Evolutionary conservation across 2,329 filamentous ascomycete species (phyloP).

Genomic region (Diaporthe destruens): DNA sequence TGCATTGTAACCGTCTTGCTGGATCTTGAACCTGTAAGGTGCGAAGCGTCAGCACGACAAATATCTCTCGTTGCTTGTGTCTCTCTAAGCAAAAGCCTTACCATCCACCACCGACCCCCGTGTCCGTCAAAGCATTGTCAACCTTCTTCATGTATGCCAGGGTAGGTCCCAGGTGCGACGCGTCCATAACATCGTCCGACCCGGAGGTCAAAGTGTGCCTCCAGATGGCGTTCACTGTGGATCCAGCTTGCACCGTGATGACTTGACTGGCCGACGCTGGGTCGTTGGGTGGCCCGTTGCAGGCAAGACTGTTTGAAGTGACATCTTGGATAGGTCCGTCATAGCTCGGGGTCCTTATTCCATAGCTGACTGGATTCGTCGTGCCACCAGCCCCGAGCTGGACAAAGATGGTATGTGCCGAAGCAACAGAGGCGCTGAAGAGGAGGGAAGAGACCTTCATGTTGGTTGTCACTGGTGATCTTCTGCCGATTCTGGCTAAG

Average conservation of each 20-base stretch:
- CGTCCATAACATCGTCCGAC: conserved; percentile 65
- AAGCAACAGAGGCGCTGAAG: conserved; percentile 50
- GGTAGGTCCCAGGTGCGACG: conserved; percentile 66
- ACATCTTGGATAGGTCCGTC: conserved; percentile 70
- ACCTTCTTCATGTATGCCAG: conserved; percentile 69
- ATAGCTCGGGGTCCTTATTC: conserved; percentile 65
- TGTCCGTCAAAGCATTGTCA: conserved; percentile 57
- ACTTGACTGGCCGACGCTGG: conserved; percentile 59
- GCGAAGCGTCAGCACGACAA: not conserved
- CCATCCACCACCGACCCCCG: conserved; percentile 58
- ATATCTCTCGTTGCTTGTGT: not conserved
- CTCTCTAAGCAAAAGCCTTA: conserved; percentile 29
- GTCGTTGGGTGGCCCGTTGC: conserved; percentile 69
- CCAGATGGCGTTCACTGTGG: conserved; percentile 66
- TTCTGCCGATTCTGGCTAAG: not conserved
- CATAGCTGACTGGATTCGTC: conserved; percentile 48
- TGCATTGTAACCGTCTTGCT: conserved; percentile 56
- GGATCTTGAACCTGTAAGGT: conserved; percentile 52
- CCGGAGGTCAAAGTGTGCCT: conserved; percentile 66
- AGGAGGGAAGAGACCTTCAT: conserved; percentile 33
- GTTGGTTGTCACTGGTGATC: not conserved
- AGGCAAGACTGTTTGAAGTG: conserved; percentile 65
- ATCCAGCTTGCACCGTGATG: conserved; percentile 64
- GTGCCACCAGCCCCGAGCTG: conserved; percentile 60
- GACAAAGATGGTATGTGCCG: conserved; percentile 63